phyloP scores from a whole-genome alignment of 345 rosid species.

The Eucalyptus globulus region DNA sequence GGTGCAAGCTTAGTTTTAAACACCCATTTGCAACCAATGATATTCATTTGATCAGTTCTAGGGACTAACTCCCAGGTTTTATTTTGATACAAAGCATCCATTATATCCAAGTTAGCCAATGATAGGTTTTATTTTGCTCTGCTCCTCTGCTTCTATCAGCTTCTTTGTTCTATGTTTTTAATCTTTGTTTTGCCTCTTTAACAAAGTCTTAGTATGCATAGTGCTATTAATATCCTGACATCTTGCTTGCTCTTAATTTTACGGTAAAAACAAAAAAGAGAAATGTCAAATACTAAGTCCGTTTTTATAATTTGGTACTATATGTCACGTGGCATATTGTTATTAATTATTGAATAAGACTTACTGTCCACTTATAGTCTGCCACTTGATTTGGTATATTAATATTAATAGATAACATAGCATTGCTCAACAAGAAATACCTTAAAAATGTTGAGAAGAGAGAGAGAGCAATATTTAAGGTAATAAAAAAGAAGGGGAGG shows the following conservation, averaged over 20 bases:
- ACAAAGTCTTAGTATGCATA: not conserved
- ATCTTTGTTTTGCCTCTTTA: no score
- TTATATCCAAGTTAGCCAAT: no score
- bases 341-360: not conserved
- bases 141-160: no score
- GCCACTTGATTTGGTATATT: not conserved
- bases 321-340: not conserved
- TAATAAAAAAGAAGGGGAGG: not conserved
- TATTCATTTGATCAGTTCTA: no score
- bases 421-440: fast-evolving
- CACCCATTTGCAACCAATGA: no score
- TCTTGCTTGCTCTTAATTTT: not conserved
- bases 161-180: no score
- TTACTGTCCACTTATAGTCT: not conserved
- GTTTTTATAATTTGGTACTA: not conserved
- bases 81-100: no score
- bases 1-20: no score
- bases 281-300: not conserved
- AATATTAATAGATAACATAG: not conserved
- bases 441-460: fast-evolving
- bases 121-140: no score
- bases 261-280: not conserved
- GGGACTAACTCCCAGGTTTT: no score
- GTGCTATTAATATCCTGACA: not conserved
- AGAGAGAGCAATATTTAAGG: not conserved